A percentile compares a stretch with the other conserved stretches of the same genome.
These are phyloP conservation scores for Curvularia lunata DNA, from an alignment of 2,329 filamentous ascomycete species.

Conservation along the genomic window DNA sequence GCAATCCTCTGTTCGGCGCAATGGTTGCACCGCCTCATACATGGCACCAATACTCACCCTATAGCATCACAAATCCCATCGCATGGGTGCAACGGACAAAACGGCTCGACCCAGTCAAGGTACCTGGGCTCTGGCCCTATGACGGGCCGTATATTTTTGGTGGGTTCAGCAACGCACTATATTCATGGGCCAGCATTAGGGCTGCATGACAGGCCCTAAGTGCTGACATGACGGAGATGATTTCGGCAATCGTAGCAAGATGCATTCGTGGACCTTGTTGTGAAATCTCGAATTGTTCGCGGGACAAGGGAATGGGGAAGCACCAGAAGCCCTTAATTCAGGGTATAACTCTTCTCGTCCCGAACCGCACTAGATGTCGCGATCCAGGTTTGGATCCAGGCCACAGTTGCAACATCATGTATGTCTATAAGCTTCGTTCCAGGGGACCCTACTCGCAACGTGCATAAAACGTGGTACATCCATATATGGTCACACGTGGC, in stretches of 20 bases:
- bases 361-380: neutral
- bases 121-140: neutral
- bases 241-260: neutral
- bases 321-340: neutral
- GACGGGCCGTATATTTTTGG: neutral
- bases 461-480: neutral
- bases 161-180: neutral
- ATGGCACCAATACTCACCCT: neutral
- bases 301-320: neutral
- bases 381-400: neutral
- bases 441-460: neutral
- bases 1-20: neutral
- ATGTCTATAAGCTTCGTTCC: neutral
- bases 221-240: neutral
- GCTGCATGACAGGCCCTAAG: neutral
- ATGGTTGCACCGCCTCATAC: neutral
- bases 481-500: neutral
- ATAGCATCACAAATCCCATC: neutral
- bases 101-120: neutral
- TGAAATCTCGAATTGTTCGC: neutral
- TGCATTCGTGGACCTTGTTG: neutral
- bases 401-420: neutral
- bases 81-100: neutral
- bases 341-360: neutral
- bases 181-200: neutral